Evolutionary conservation across 2,329 filamentous ascomycete species (phyloP), one percentile per base, ranked within the genome.

Genomic region (Apiospora saccharicola): DNA sequence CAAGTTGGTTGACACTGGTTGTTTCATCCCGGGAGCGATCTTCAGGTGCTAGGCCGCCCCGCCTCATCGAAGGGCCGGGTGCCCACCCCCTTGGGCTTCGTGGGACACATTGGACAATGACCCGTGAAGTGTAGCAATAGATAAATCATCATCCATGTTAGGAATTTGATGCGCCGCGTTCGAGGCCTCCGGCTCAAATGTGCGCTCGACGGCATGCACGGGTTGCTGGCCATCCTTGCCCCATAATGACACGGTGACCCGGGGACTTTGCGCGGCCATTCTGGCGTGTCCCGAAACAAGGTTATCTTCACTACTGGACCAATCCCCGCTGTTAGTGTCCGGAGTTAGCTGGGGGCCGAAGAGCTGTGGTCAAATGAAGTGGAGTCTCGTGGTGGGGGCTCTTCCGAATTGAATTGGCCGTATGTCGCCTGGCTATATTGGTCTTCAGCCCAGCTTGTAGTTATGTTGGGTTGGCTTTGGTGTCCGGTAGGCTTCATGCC

Each of bases 181-280:
- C 13, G 57, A 81, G 69, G 81, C 79, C 46, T 78, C 76, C 4
- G 74, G 74, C 6, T 75, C 75, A 49, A 87, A 83, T 8, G 80
- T 77, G 19, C 83, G 82, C 73, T 86, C 85, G 47, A 84, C 74
- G 8, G 82, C 79, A 69, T 83, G 83, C 16, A 83, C 76, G 0
- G 80, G 79, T 30, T 77, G 73, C 64, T 78, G 73, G 71, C 78
- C 77, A 69, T 83, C 86, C 73, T 82, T 84, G 67, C 85, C 87
- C 86, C 87, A 90, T 74, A 88, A 81, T 1, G 89, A 90, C 68
- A 90, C 86, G 7, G 85, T 89, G 26, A 90, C 86, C 41, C 85
- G 84, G 8, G 89, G 88, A 76, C 89, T 90, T 73, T 84, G 85
- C 26, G 81, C 78, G 44, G 82, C 79, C 85, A 87, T 88, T 70